Evolutionary conservation across 257 asterid genomes (phyloP).

Genomic region (Capsicum rhomboideum): DNA sequence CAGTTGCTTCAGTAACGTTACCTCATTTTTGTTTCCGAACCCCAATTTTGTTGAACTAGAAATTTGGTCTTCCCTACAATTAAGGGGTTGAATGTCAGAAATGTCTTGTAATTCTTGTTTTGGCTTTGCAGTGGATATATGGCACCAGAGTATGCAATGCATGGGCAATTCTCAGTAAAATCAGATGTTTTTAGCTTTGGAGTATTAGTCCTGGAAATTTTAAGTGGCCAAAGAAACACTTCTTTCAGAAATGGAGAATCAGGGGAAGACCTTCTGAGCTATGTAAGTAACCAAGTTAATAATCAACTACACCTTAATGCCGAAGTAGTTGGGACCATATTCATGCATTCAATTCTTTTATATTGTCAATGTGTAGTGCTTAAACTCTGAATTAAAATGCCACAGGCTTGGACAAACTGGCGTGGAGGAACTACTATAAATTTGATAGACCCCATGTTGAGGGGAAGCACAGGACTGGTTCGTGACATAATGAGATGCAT

Average conservation of each 20-base stretch:
- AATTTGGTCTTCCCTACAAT: background rate
- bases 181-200: conserved; percentile 22
- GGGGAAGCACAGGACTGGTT: background rate
- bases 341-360: background rate
- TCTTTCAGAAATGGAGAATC: background rate
- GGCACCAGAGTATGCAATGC: conserved; percentile 10
- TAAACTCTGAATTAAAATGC: background rate
- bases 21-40: background rate
- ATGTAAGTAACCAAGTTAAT: background rate
- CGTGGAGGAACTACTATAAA: background rate
- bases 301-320: background rate
- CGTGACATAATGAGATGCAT: conserved; percentile 14
- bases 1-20: background rate
- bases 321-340: too few species aligned
- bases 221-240: background rate
- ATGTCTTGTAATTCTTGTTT: background rate
- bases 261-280: background rate
- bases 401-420: conserved; percentile 24
- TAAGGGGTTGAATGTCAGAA: background rate
- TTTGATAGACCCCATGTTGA: conserved; percentile 2
- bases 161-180: conserved; percentile 4
- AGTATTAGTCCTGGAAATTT: conserved; percentile 10
- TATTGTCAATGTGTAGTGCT: background rate
- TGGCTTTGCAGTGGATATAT: conserved; percentile 14
- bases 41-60: background rate